These are phyloP conservation scores for Carpinus fangiana DNA, from an alignment of 306 rosid species.

Conservation along the genomic window DNA sequence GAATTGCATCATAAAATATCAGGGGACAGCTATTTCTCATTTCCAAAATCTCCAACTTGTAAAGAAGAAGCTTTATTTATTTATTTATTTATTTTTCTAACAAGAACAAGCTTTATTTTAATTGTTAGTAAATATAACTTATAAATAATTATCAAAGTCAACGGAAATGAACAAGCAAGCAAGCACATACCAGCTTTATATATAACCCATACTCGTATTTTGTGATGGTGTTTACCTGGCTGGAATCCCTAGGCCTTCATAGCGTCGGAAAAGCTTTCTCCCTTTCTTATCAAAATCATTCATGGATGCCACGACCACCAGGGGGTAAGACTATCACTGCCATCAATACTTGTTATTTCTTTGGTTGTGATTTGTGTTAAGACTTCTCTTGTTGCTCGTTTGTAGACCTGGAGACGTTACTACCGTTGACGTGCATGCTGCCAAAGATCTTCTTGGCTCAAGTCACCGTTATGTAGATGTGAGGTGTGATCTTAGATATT, in stretches of 20 bases:
- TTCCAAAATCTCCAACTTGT: neutral
- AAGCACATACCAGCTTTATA: neutral
- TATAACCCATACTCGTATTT: neutral
- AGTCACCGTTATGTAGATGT: slow-evolving; percentile 45
- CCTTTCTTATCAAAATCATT: neutral
- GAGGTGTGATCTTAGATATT: slow-evolving; percentile 17
- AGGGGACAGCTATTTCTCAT: neutral
- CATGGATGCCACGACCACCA: slow-evolving; percentile 24
- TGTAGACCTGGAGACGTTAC: slow-evolving; percentile 41
- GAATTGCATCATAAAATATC: neutral
- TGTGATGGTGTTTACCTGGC: neutral
- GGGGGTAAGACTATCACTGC: slow-evolving; percentile 12
- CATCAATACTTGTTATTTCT: neutral
- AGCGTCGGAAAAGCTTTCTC: neutral
- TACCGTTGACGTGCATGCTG: slow-evolving; percentile 39
- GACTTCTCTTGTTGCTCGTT: neutral
- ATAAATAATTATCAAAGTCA: neutral
- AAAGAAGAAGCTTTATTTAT: neutral
- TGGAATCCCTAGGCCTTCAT: neutral
- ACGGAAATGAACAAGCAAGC: neutral
- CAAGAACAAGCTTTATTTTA: neutral
- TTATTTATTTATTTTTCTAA: too few species aligned
- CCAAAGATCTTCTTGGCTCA: slow-evolving; percentile 37
- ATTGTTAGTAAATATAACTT: neutral
- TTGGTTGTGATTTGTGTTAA: neutral